These are phyloP conservation scores for Ambrosiella beaveri DNA, from an alignment of 2,329 filamentous ascomycete genomes.

Conservation along the genomic window DNA sequence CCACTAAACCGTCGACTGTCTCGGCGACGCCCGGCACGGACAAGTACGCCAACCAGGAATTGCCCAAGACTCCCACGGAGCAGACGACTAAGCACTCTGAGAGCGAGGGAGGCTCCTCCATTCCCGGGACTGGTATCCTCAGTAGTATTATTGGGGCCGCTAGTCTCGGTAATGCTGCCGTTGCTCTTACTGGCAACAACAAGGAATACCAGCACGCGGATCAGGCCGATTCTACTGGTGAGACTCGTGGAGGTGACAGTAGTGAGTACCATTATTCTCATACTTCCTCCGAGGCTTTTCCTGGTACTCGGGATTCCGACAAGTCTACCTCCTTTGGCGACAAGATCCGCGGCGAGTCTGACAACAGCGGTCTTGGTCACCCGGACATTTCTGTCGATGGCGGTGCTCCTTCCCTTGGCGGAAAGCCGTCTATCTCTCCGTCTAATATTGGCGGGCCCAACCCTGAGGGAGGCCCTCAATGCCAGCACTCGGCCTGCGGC, in stretches of 20 bases:
- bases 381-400: neutral
- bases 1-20: neutral
- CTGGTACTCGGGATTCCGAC: neutral
- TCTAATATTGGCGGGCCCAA: neutral
- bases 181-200: neutral
- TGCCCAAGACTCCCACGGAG: neutral
- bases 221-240: neutral
- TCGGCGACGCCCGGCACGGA: neutral
- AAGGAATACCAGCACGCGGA: neutral
- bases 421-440: neutral
- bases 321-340: neutral
- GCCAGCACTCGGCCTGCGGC: neutral
- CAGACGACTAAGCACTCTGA: neutral
- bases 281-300: neutral
- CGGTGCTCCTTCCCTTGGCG: neutral
- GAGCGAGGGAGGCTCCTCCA: neutral
- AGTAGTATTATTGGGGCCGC: constrained; percentile 9
- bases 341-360: neutral
- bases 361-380: neutral
- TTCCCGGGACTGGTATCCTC: constrained; percentile 1
- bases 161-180: constrained; percentile 9
- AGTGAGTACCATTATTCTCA: neutral
- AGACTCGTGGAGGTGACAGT: neutral
- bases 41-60: constrained; percentile 1
- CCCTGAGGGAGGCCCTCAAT: neutral